Base-by-base conservation (phyloP, 495 filamentous ascomycete genomes). In the Hyaloscypha variabilis region DNA sequence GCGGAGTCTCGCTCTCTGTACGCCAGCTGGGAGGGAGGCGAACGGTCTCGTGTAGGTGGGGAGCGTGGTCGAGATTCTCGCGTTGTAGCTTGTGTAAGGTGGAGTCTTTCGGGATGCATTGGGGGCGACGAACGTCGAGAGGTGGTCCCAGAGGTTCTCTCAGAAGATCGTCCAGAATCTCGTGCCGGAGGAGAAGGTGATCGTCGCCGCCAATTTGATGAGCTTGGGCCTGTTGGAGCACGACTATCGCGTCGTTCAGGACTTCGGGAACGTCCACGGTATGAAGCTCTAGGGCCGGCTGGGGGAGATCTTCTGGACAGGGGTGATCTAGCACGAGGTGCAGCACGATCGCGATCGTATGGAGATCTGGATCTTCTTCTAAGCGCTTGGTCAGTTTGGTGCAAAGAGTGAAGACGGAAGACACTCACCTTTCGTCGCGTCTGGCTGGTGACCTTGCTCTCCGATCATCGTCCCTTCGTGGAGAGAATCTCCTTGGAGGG, bases 311-410 rank as follows among this genome's bases (percentile, higher is more conserved):
- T 68, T 57, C 67, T 54, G 11, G 58, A 34, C 1, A 69, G 51
- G 14, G 67, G 67, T 8, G 67, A 69, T 56, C 67, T 69, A 14
- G 56, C 58, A 55, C 67, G 62, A 42, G 39, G 28, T 10, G 49
- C 42, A 31, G 61, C 52, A 21, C 72, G 69, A 63, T 71, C 62
- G 13, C 69, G 67, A 29, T 74, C 72, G 53, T 65, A 66, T 11
- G 72, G 72, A 25, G 72, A 74, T 59, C 67, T 58, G 13, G 72
- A 74, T 64, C 72, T 66, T 67, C 71, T 60, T 68, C 71, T 73
- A 21, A 49, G 28, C 5, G 19, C 21, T 5, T 25, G 54, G 26
- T 46, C 29, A 39, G 28, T 23, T 21, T 8, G 17, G 13, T 49
- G 10, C 24, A 46, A 30, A 53, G 58, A 13, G 10, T 60, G 4